These are phyloP conservation scores for Pezicula radicicola DNA, from an alignment of 2,329 filamentous ascomycete species.

Conservation along the genomic window DNA sequence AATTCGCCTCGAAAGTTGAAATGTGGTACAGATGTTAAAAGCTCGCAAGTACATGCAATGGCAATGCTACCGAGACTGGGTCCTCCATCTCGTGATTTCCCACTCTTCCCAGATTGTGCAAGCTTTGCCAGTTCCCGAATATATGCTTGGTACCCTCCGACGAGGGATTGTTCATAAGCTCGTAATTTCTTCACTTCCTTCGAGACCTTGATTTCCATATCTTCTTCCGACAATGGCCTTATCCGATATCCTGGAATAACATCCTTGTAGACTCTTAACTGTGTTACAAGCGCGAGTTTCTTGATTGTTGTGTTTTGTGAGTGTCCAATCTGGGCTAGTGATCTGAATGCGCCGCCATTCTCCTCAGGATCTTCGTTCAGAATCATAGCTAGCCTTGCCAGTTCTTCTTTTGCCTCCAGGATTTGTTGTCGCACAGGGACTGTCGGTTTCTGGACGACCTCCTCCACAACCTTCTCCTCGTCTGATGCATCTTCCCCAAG, in stretches of 20 bases:
- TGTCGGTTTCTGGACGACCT: constrained; percentile 52
- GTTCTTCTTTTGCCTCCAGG: constrained; percentile 82
- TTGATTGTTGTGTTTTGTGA: constrained; percentile 71
- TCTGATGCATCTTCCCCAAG: constrained; percentile 51
- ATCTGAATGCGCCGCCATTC: constrained; percentile 75
- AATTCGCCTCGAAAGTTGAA: constrained; percentile 95
- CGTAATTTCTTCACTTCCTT: constrained; percentile 86
- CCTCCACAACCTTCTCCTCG: constrained; percentile 44
- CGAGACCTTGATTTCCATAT: constrained; percentile 75
- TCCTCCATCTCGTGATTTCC: constrained; percentile 33
- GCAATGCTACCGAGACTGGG: constrained; percentile 68
- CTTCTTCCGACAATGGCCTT: constrained; percentile 73
- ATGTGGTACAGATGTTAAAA: constrained; percentile 81
- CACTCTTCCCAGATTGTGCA: constrained; percentile 52
- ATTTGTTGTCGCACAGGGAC: constrained; percentile 79
- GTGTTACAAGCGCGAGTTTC: constrained; percentile 82
- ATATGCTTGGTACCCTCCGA: constrained; percentile 82
- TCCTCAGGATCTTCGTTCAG: constrained; percentile 95
- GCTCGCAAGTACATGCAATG: constrained; percentile 78
- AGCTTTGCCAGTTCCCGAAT: constrained; percentile 71
- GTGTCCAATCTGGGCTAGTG: constrained; percentile 69
- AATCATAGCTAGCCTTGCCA: constrained; percentile 75
- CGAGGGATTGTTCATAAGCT: constrained; percentile 81
- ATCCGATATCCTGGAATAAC: constrained; percentile 96
- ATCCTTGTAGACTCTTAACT: constrained; percentile 90